Evolutionary conservation across 2,329 filamentous ascomycete species (phyloP).

Genomic region (Pseudogymnoascus sp.): DNA sequence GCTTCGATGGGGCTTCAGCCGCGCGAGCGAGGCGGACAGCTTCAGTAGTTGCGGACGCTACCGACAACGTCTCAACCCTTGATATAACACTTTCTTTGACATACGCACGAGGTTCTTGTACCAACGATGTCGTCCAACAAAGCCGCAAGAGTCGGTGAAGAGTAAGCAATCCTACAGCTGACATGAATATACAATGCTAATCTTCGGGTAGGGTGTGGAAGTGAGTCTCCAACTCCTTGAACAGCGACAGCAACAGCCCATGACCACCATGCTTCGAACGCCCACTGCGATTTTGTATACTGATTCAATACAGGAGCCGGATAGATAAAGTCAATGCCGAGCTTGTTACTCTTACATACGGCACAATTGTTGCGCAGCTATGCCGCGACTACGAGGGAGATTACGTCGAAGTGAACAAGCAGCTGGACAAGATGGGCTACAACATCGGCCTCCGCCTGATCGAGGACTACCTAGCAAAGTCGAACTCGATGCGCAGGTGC

Average conservation of each 20-base stretch:
- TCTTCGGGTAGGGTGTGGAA: conserved; percentile 30
- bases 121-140: conserved; percentile 51
- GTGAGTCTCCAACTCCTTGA: conserved; percentile 24
- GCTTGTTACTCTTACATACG: conserved; percentile 93
- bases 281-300: conserved; percentile 15
- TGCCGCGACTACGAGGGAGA: conserved; percentile 95
- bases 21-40: conserved; percentile 8
- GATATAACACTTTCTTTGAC: conserved; percentile 3
- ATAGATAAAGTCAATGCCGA: conserved; percentile 98
- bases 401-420: conserved; percentile 93
- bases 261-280: neutral
- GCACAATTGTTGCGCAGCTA: conserved; percentile 91
- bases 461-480: conserved; percentile 96
- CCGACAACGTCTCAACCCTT: neutral
- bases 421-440: conserved; percentile 98
- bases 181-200: conserved; percentile 19
- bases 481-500: conserved; percentile 80
- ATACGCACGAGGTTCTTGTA: conserved; percentile 1
- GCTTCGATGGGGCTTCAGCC: conserved; percentile 8
- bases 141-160: conserved; percentile 64
- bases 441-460: conserved; percentile 95
- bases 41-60: conserved; percentile 1
- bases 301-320: conserved; percentile 59
- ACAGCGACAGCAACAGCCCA: neutral
- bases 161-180: conserved; percentile 46